Evolutionary conservation across 371 early-diverging fungal genomes (phyloP).

Genomic region (Mortierella sp.): DNA sequence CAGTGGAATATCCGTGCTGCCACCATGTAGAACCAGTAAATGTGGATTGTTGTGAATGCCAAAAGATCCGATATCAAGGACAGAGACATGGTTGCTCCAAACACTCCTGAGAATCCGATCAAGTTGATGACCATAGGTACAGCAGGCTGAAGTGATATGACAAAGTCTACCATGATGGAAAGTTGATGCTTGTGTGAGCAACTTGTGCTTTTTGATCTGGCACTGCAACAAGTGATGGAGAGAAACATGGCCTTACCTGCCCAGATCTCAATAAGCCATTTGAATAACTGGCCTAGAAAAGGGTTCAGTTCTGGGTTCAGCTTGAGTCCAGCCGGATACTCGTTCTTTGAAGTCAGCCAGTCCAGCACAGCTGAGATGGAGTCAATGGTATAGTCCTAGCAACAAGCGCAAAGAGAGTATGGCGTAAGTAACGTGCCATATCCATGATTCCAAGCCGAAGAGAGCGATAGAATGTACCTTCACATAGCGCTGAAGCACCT

Average conservation of each 20-base stretch:
- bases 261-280: constrained; percentile 94
- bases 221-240: no score
- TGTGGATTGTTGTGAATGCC: constrained; percentile 86
- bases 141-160: constrained; percentile 63
- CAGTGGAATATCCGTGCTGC: constrained; percentile 93
- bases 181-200: background rate
- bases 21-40: constrained; percentile 93
- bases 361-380: constrained; percentile 78
- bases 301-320: constrained; percentile 89
- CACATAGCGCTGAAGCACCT: constrained; percentile 58
- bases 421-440: background rate
- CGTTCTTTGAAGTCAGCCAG: constrained; percentile 82
- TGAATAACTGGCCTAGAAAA: constrained; percentile 93
- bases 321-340: constrained; percentile 96
- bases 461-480: constrained; percentile 15
- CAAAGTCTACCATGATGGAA: constrained; percentile 55
- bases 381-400: constrained; percentile 70
- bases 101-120: constrained; percentile 82
- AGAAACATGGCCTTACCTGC: constrained; percentile 60
- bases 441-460: no score
- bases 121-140: constrained; percentile 74
- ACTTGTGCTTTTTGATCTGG: no score
- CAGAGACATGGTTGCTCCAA: constrained; percentile 89
- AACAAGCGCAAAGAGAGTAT: background rate
- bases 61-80: constrained; percentile 86